Evolutionary conservation across 148 eudicot genomes (phyloP), one percentile per base, ranked within the genome.

Genomic region (Hydrangea macrophylla): DNA sequence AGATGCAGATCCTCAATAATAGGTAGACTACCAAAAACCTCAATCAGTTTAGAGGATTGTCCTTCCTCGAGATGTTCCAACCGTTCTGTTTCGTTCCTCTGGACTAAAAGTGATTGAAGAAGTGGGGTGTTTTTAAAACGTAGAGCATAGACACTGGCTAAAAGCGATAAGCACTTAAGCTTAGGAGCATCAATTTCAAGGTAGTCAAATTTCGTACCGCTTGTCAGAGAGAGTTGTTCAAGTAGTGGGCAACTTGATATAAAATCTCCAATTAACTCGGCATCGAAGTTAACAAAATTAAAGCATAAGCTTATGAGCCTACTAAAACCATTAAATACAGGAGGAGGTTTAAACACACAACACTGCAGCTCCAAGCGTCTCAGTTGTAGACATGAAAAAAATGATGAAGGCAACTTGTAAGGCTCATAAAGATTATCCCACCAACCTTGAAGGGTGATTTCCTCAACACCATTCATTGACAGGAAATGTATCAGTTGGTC

Each of bases 201-300:
- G 61, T 4, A n/a, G 27, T 26, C 54, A 37, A 51, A n/a, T n/a
- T n/a, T n/a, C 15, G 12, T 24, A 23, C 15, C 17, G 35, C 53
- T 9, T 50, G 0, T 1, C 2, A 71, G 17, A 9, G 0, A 23
- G 22, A 62, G 32, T 4, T 7, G 20, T 37, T 71, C 68, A 20
- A 71, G 68, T 33, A 53, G 60, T 2, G 68, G 60, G 60, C 65
- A 71, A 51, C 26, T 71, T 2, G 60, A 61, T 26, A 50, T 36
- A 15, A 70, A 62, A 17, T 54, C 25, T 45, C 35, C 31, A n/a
- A 70, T 24, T 23, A 15, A 5, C 2, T 33, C 31, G 5, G 18
- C 24, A 11, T 5, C 1, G 32, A 70, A 59, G 2, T 8, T 7
- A 32, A 62, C 7, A 72, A 56, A 13, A 0, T 35, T 18, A n/a